These are phyloP conservation scores for Odonthalia washingtoniensis DNA, from an alignment of 31 red algal species.

Conservation along the genomic window DNA sequence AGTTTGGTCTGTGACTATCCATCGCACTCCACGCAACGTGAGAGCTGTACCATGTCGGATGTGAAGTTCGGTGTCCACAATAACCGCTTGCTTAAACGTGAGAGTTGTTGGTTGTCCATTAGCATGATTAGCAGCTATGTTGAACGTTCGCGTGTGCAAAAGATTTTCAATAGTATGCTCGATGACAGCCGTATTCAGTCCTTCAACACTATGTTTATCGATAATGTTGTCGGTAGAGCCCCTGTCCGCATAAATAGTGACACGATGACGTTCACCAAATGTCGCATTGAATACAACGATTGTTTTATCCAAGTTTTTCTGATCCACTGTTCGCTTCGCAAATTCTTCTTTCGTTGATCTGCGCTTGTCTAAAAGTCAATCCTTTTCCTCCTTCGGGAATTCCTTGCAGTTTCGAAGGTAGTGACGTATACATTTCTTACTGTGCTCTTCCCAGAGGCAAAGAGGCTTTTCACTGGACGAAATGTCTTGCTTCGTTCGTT, in stretches of 20 bases:
- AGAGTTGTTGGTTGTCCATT: background rate
- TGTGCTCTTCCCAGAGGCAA: background rate
- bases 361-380: background rate
- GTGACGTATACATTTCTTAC: background rate
- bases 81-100: background rate
- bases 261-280: background rate
- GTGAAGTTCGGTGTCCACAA: constrained; percentile 40
- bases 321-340: background rate
- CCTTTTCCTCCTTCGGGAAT: background rate
- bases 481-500: too few species aligned
- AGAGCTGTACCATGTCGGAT: constrained; percentile 26
- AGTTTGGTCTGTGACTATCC: constrained; percentile 41
- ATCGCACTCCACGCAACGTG: constrained; percentile 35
- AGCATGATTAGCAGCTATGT: background rate
- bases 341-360: background rate
- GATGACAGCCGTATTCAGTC: background rate
- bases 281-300: too few species aligned
- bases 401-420: too few species aligned
- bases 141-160: background rate
- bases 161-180: background rate
- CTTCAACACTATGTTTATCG: background rate
- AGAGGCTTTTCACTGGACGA: background rate
- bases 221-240: background rate
- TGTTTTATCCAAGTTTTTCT: background rate
- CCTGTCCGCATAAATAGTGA: background rate